These are phyloP conservation scores for Pisolithus orientalis DNA, from an alignment of 768 basidiomycete species.

Conservation along the genomic window DNA sequence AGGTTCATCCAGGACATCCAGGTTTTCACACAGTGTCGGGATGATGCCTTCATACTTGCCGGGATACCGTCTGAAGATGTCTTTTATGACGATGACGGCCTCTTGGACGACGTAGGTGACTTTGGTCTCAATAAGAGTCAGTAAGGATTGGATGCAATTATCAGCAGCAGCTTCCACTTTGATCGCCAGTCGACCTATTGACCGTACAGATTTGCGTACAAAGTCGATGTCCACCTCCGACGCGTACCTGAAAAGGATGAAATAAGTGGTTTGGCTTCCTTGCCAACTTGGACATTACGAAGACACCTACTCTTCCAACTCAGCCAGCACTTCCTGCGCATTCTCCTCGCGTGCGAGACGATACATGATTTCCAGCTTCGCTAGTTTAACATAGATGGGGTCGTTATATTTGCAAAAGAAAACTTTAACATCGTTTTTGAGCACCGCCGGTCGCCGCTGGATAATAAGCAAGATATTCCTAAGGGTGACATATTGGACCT, in stretches of 20 bases:
- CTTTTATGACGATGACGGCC: slow-evolving; percentile 94
- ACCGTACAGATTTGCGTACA: slow-evolving; percentile 94
- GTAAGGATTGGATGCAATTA: slow-evolving; percentile 79
- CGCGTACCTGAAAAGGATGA: slow-evolving; percentile 62
- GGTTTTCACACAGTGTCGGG: slow-evolving; percentile 84
- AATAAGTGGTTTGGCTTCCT: neutral
- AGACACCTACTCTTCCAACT: slow-evolving; percentile 78
- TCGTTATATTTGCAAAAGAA: slow-evolving; percentile 99
- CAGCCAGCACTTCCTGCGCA: slow-evolving; percentile 85
- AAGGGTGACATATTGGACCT: slow-evolving; percentile 96
- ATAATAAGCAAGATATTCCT: slow-evolving; percentile 97
- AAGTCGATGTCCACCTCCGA: slow-evolving; percentile 98
- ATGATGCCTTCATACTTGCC: slow-evolving; percentile 96
- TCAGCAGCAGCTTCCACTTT: slow-evolving; percentile 90
- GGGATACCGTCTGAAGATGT: slow-evolving; percentile 95
- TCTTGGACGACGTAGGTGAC: slow-evolving; percentile 97
- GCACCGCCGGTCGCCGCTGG: slow-evolving; percentile 84
- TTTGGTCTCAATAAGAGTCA: slow-evolving; percentile 86
- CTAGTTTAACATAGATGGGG: slow-evolving; percentile 97
- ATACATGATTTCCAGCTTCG: slow-evolving; percentile 99
- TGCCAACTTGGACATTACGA: neutral
- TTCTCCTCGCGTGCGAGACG: slow-evolving; percentile 93
- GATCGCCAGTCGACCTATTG: slow-evolving; percentile 96
- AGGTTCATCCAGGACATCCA: slow-evolving; percentile 89
- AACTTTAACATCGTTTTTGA: slow-evolving; percentile 96